Base-by-base conservation (phyloP, 768 basidiomycete species). In the Pholiota microspora region DNA sequence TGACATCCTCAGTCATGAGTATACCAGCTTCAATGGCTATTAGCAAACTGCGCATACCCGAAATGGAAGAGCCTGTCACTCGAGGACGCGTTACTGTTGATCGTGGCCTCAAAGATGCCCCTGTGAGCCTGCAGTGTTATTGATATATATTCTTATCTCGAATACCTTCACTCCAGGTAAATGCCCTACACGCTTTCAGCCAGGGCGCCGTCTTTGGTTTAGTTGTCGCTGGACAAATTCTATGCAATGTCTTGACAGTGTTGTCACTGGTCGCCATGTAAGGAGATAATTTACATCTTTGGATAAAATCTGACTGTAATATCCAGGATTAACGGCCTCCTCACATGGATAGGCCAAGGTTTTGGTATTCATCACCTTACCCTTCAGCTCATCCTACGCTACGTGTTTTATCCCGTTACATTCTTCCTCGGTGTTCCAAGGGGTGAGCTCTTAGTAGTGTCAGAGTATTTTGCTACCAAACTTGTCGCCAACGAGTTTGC, bases 1-100 rank as follows among this genome's bases (percentile, higher is more conserved):
- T 94, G 62, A 94, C 93, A 2, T 88, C 94, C 4, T 92, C 91
- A 7, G 88, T 95, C 55, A 96, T 96, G 94, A 89, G 87, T 68
- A 96, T 97, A 57, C 94, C 94, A 16, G 94, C 94, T 0, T 94
- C 92, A 12, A 94, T 96, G 67, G 82, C 93, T 2, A 94, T 96
- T 64, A 89, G 86, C 67, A 96, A 96, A 72, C 76, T 95, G 62
- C 89, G 93, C 40, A 60, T 86, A 29, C 94, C 94, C 0, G 94
- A 96, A 72, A 68, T 77, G 24, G 93, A 94, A 16, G 89, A 89
- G 59, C 93, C 93, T 25, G 81, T 93, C 40, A 94, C 93, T 25
- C 87, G 89, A 29, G 93, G 93, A 10, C 82, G 75, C 29, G 80
- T 94, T 54, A 81, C 88, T 46, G 78, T 94, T 53, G 89, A 92